A percentile compares a stretch with the other conserved stretches of the same genome.
These are phyloP conservation scores for Ploettnerulaceae sp. DNA, from an alignment of 2,329 filamentous ascomycete species.

Conservation along the genomic window DNA sequence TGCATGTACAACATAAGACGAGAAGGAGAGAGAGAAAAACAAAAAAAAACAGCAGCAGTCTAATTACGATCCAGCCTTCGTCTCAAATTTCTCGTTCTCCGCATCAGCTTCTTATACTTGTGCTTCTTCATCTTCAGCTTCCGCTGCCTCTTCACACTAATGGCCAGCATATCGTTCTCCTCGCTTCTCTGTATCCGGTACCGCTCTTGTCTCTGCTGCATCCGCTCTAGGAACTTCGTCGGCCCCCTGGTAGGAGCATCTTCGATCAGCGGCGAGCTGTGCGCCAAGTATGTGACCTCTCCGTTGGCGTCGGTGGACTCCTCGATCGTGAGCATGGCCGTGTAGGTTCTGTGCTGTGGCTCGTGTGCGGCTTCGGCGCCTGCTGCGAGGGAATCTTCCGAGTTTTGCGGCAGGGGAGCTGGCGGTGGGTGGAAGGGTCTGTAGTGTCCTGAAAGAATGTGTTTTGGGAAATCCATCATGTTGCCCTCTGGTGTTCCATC, in stretches of 20 bases:
- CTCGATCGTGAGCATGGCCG: constrained; percentile 62
- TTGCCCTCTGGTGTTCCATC: constrained; percentile 34
- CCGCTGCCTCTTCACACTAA: constrained; percentile 87
- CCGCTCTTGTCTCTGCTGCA: constrained; percentile 58
- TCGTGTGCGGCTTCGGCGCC: constrained; percentile 37
- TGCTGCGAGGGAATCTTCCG: constrained; percentile 35
- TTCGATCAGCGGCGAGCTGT: constrained; percentile 54
- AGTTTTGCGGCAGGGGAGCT: constrained; percentile 58
- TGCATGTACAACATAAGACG: constrained; percentile 1
- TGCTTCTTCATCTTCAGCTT: constrained; percentile 99
- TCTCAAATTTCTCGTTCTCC: constrained; percentile 80
- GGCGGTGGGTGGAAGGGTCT: constrained; percentile 84
- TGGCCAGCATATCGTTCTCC: constrained; percentile 63
- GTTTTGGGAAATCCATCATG: constrained; percentile 55
- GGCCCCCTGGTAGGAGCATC: constrained; percentile 35
- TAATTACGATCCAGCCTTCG: constrained; percentile 52
- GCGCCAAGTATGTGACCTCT: constrained; percentile 55
- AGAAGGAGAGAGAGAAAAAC: not conserved
- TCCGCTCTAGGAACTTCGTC: constrained; percentile 63
- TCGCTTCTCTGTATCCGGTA: constrained; percentile 47
- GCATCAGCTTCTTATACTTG: constrained; percentile 99
- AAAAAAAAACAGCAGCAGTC: constrained; percentile 10
- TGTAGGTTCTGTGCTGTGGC: constrained; percentile 53
- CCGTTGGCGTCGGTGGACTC: constrained; percentile 57
- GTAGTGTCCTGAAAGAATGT: constrained; percentile 65